Percentiles rank a stretch among this genome's conserved stretches.
phyloP scores from a whole-genome alignment of 192 early-diverging fungal genomes.

The Cetraspora pellucida region DNA sequence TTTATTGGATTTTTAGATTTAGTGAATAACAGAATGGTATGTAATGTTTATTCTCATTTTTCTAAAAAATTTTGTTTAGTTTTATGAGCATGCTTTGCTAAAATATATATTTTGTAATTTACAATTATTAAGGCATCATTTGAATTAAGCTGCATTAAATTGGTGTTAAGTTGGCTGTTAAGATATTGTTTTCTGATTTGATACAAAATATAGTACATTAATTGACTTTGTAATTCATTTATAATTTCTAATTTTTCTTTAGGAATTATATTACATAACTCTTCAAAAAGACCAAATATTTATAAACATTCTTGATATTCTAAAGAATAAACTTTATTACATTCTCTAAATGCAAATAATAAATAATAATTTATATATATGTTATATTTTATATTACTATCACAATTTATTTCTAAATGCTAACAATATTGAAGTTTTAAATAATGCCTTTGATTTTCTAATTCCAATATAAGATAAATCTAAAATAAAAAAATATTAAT shows the following conservation, averaged over 20 bases:
- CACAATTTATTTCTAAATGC: too few relatives aligned
- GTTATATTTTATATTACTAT: too few relatives aligned
- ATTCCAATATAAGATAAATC: too few relatives aligned
- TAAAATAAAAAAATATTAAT: too few relatives aligned
- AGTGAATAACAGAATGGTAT: conserved; percentile 1
- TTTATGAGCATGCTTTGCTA: not conserved
- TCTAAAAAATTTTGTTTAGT: conserved; percentile 7
- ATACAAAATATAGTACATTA: not conserved
- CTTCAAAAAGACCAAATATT: not conserved
- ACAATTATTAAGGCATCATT: not conserved
- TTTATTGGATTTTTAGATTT: not conserved
- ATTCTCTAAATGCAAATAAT: too few relatives aligned
- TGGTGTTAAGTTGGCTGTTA: not conserved
- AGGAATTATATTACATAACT: not conserved
- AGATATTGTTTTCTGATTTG: not conserved
- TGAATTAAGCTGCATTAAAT: not conserved
- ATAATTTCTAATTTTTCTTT: not conserved
- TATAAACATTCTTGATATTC: not conserved
- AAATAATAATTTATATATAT: too few relatives aligned
- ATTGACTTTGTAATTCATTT: not conserved
- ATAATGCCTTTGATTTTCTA: too few relatives aligned
- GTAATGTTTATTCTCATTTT: not conserved
- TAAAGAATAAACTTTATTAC: too few relatives aligned
- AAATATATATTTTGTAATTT: not conserved
- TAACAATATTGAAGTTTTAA: too few relatives aligned